Conservation (phyloP, 2,329 filamentous ascomycete genomes). For the Aspergillus chevalieri region DNA sequence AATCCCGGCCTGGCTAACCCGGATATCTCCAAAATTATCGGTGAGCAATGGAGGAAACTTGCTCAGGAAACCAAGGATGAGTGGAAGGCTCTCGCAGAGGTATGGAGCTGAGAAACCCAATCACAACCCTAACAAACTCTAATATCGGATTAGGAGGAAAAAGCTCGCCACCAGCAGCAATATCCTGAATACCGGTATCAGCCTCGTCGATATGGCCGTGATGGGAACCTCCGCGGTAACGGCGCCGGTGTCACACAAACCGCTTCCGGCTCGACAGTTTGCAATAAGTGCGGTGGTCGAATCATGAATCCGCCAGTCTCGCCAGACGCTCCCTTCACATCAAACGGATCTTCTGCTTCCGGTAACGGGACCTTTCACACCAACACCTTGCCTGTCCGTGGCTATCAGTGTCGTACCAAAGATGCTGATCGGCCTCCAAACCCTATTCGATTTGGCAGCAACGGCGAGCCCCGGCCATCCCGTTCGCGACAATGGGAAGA, state of each 20-base stretch:
- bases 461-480: constrained; percentile 15
- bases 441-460: constrained; percentile 19
- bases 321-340: constrained; percentile 36
- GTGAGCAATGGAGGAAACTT: constrained; percentile 81
- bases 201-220: constrained; percentile 63
- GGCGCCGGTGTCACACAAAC: constrained; percentile 32
- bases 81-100: constrained; percentile 86
- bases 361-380: constrained; percentile 26
- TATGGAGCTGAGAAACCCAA: constrained; percentile 29
- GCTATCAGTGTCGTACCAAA: constrained; percentile 17
- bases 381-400: constrained; percentile 18
- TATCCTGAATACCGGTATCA: constrained; percentile 95
- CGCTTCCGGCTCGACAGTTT: constrained; percentile 31
- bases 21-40: constrained; percentile 95
- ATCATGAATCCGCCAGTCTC: constrained; percentile 42
- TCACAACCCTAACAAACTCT: background rate
- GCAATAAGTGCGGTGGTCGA: constrained; percentile 41
- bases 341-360: constrained; percentile 26
- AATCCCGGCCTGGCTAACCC: constrained; percentile 91
- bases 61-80: constrained; percentile 66
- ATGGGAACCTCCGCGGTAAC: constrained; percentile 36
- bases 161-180: constrained; percentile 76
- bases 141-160: constrained; percentile 61
- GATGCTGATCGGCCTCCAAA: constrained; percentile 18
- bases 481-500: constrained; percentile 26